Conservation (phyloP, 2,329 filamentous ascomycete genomes). For the Colletotrichum sojae region DNA sequence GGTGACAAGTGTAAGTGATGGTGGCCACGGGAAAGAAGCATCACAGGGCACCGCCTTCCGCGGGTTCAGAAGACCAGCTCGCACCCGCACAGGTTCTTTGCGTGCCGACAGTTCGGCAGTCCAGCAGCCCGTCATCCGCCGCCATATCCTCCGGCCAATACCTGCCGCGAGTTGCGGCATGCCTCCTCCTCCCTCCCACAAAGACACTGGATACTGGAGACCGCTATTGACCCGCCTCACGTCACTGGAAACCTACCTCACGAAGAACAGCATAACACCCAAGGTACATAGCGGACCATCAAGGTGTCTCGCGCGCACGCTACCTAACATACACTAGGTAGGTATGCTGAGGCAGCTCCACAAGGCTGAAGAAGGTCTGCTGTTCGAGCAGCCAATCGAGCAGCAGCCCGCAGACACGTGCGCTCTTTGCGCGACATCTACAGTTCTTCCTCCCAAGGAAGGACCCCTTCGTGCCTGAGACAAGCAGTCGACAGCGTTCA, state of each 20-base stretch:
- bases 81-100: no score
- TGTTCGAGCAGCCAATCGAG: constrained; percentile 33
- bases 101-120: no score
- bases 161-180: not conserved
- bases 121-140: no score
- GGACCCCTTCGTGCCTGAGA: constrained; percentile 21
- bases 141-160: not conserved
- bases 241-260: constrained; percentile 8
- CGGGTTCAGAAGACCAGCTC: not conserved
- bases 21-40: not conserved
- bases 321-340: no score
- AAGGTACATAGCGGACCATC: constrained; percentile 18
- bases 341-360: not conserved
- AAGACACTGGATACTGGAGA: not conserved
- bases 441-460: not conserved
- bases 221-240: constrained; percentile 15
- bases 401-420: constrained; percentile 29
- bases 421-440: constrained; percentile 13
- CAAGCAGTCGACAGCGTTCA: not conserved
- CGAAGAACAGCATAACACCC: not conserved
- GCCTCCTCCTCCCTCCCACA: not conserved
- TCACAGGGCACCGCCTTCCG: constrained; percentile 17
- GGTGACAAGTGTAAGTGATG: constrained; percentile 13
- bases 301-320: constrained; percentile 18
- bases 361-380: constrained; percentile 32